Base-by-base conservation (phyloP, 306 rosid species). In the Lathyrus sativus region DNA sequence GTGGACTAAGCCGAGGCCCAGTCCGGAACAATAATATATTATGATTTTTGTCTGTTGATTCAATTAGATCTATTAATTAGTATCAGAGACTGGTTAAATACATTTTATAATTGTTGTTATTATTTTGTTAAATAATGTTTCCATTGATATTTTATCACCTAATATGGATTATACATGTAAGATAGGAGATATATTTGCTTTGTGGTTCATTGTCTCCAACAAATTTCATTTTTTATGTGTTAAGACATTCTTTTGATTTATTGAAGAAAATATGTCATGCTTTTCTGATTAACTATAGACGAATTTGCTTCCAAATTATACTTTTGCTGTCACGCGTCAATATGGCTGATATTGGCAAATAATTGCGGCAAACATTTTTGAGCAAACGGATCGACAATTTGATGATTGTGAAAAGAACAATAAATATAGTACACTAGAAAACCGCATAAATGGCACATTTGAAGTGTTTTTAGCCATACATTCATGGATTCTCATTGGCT, bases 211-310 rank as follows among this genome's bases (percentile, higher is more conserved):
- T 7, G 4, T 71, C 37, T 37, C 44, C 50, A 15, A 5, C n/a
- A 37, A 54, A 4, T 22, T 54, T 5, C 35, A 22, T 54, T 54
- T 54, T 54, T 54, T 54, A 2, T 55, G 17, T 62, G 67, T 37
- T 55, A 61, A 44, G 29, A 53, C 63, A 64, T 39, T 62, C n/a
- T 63, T 28, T 64, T 67, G 51, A 73, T 67, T 66, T 53, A 38
- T 67, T 66, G 54, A 18, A 66, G 56, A 58, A 59, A 58, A 43
- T 60, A 37, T 44, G 60, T 3, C 72, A 28, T 18, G 7, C 37
- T 7, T 59, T 38, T 38, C 14, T 22, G 13, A 14, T 22, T 24
- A 43, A 39, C 24, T 24, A 44, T 33, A 42, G 15, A 31, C 42
- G 18, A 70, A n/a, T 28, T 22, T 79, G 54, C 58, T 45, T 74